These are phyloP conservation scores for Pistacia atlantica DNA, from an alignment of 345 rosid species.

Conservation along the genomic window DNA sequence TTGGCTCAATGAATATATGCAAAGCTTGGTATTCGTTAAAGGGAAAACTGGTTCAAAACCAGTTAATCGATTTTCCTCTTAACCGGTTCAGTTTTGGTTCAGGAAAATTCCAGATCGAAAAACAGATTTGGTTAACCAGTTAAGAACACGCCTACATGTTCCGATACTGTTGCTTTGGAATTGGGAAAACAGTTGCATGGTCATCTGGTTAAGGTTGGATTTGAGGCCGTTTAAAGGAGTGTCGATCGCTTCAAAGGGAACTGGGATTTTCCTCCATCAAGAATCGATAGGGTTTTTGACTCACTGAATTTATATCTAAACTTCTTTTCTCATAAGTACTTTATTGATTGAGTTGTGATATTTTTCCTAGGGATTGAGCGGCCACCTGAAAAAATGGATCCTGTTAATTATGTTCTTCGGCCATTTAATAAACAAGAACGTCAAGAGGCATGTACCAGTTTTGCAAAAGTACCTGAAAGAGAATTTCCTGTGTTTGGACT, in stretches of 20 bases:
- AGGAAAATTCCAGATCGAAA: too few species aligned
- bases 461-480: background rate
- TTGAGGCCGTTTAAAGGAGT: slow-evolving; percentile 28
- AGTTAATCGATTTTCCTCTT: too few species aligned
- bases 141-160: slow-evolving; percentile 36
- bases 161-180: slow-evolving; percentile 61
- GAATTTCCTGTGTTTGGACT: background rate
- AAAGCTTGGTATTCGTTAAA: too few species aligned
- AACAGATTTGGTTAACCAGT: too few species aligned
- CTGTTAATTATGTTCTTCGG: slow-evolving; percentile 73
- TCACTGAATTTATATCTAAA: background rate
- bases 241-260: slow-evolving; percentile 79
- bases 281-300: slow-evolving; percentile 60
- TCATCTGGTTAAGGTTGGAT: slow-evolving; percentile 63
- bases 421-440: slow-evolving; percentile 74
- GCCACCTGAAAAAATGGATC: slow-evolving; percentile 92
- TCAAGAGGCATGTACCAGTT: slow-evolving; percentile 55
- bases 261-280: slow-evolving; percentile 89
- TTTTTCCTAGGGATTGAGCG: slow-evolving; percentile 77
- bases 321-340: background rate
- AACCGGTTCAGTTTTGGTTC: too few species aligned
- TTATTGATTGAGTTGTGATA: slow-evolving; percentile 4
- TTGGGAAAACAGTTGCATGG: slow-evolving; percentile 70
- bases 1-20: too few species aligned
- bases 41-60: too few species aligned